Conservation (phyloP, 2,329 filamentous ascomycete species). For the Metarhizium rileyi region DNA sequence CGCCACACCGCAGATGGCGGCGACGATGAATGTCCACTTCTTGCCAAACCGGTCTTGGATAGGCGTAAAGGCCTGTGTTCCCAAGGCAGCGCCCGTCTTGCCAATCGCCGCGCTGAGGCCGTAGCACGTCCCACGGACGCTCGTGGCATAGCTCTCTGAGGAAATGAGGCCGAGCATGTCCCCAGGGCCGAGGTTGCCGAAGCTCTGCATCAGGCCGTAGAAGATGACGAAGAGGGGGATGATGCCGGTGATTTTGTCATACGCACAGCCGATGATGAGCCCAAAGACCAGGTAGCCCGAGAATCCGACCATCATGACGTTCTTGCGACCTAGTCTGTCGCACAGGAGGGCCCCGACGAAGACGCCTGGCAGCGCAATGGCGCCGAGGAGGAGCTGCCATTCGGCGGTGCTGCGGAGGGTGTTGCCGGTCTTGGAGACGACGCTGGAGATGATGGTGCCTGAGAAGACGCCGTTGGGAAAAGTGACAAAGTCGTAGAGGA, state of each 20-base stretch:
- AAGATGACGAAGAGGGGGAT: constrained; percentile 41
- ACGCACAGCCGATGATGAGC: constrained; percentile 39
- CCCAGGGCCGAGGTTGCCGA: constrained; percentile 39
- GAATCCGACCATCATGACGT: constrained; percentile 41
- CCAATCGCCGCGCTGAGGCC: constrained; percentile 41
- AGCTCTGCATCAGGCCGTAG: constrained; percentile 41
- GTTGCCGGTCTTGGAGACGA: constrained; percentile 22
- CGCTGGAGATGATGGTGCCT: constrained; percentile 30
- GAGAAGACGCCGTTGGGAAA: constrained; percentile 39
- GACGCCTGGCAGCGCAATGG: constrained; percentile 37
- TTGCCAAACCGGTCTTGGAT: constrained; percentile 35
- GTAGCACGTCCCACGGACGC: constrained; percentile 41
- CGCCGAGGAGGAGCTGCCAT: constrained; percentile 37
- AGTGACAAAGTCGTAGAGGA: constrained; percentile 40
- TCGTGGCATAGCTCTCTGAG: constrained; percentile 41
- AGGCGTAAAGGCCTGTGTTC: constrained; percentile 39
- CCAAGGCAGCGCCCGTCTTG: constrained; percentile 40
- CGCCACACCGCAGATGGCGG: constrained; percentile 37
- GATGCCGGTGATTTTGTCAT: constrained; percentile 36
- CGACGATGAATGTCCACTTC: constrained; percentile 42
- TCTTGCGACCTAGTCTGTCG: constrained; percentile 37
- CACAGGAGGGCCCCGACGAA: constrained; percentile 38
- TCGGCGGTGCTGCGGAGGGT: constrained; percentile 33
- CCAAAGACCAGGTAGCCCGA: constrained; percentile 40
- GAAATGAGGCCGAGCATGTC: constrained; percentile 40